phyloP scores from a whole-genome alignment of 164 flowering plant genomes.

The Umbilicus rupestris region DNA sequence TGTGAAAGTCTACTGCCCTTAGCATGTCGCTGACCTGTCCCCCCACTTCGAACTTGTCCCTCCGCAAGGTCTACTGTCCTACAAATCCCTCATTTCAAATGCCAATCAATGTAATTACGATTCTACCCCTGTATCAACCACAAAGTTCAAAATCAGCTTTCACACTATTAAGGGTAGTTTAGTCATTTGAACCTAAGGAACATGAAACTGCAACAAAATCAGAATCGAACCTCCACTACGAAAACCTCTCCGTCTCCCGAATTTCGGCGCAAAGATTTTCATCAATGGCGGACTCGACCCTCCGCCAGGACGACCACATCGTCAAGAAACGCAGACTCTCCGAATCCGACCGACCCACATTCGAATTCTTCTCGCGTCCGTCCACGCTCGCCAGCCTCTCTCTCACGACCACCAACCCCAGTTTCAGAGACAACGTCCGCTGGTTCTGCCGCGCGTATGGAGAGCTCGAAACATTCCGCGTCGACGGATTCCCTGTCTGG shows the following conservation, averaged over 20 bases:
- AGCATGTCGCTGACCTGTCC: too few relatives aligned
- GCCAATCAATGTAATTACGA: too few relatives aligned
- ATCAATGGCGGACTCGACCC: neutral
- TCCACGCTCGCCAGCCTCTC: neutral
- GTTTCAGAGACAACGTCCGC: slow-evolving; percentile 9
- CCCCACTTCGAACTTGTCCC: too few relatives aligned
- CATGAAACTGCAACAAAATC: neutral
- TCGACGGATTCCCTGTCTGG: slow-evolving; percentile 6
- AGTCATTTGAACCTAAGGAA: too few relatives aligned
- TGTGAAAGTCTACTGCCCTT: too few relatives aligned
- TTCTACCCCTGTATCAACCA: too few relatives aligned
- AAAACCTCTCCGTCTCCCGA: neutral
- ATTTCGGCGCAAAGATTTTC: neutral
- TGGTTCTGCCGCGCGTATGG: neutral
- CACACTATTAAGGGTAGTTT: too few relatives aligned
- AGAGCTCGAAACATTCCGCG: neutral
- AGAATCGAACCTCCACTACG: slow-evolving; percentile 1
- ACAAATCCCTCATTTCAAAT: too few relatives aligned
- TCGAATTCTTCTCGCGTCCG: neutral
- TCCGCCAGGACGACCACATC: neutral
- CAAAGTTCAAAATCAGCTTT: too few relatives aligned
- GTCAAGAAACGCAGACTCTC: neutral
- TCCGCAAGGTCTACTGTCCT: too few relatives aligned
- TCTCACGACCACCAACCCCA: neutral
- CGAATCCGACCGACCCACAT: neutral